Evolutionary conservation across 108 stramenopile species (phyloP), one percentile per base, ranked within the genome.

Genomic region (Cyclotella kingstonii): DNA sequence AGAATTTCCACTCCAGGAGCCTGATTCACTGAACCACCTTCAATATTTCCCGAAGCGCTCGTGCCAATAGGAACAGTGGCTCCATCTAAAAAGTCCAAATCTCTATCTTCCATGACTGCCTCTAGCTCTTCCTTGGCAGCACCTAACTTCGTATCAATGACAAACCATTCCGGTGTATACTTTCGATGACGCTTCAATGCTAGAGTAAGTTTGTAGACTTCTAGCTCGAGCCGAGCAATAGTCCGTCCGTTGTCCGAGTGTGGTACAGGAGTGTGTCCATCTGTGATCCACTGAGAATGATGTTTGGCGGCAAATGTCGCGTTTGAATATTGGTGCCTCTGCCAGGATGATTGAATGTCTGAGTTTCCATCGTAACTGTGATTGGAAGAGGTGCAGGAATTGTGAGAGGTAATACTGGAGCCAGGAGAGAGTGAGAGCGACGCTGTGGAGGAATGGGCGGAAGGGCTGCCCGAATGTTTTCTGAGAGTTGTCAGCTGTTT

Each of bases 161-260:
- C 36, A 25, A 57, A 57, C 56, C 56, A 57, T 43, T 57, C 56
- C 1, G 36, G 56, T 17, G 38, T 43, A n/a, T 42, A 57, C 38
- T 57, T 57, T 1, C 27, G 40, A 29, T 40, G 41, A 11, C 38
- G 19, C 10, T 57, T 41, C 15, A 57, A 14, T n/a, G 27, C 12
- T 0, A 17, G 15, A 3, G 25, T 43, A 11, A 57, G 41, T 57
- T 43, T 41, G 17, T 26, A 11, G 17, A 38, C 36, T 29, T 57
- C 56, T 2, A 27, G 3, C 29, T 57, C 56, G 25, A 57, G 41
- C 5, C 30, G 56, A 5, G 14, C 5, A 27, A 57, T 57, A 11
- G 54, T 35, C 19, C 22, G 26, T 18, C 23, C 54, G 34, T 23
- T 15, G 3, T 36, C 15, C 4, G 18, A n/a, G n/a, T n/a, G n/a